Evolutionary conservation across 345 rosid species (phyloP).

Genomic region (Punica granatum): DNA sequence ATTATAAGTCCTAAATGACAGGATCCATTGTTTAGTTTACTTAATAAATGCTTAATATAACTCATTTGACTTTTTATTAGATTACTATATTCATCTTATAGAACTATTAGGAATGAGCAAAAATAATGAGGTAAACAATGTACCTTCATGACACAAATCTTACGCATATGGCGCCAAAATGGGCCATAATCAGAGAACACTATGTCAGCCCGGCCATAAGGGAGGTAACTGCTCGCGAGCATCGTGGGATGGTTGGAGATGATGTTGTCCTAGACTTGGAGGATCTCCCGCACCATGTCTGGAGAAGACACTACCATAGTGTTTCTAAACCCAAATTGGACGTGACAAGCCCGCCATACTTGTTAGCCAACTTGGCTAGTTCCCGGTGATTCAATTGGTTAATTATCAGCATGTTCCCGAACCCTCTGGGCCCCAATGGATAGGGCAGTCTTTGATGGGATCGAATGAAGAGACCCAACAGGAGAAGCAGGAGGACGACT

Average conservation of each 20-base stretch:
- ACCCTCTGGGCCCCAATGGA: constrained; percentile 86
- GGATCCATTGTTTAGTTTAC: too few relatives aligned
- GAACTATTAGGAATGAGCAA: too few relatives aligned
- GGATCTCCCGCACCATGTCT: constrained; percentile 61
- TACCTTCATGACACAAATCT: constrained; percentile 47
- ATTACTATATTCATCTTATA: too few relatives aligned
- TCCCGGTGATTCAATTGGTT: constrained; percentile 92
- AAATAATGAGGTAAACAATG: too few relatives aligned
- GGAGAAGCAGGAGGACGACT: constrained; percentile 27
- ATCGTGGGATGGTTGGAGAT: constrained; percentile 84
- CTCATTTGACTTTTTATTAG: too few relatives aligned
- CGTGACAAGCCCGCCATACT: constrained; percentile 67
- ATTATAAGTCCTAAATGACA: too few relatives aligned
- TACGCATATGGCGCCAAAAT: constrained; percentile 94
- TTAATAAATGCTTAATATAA: too few relatives aligned
- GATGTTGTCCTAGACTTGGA: constrained; percentile 69
- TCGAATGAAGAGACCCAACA: constrained; percentile 25
- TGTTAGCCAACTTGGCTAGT: constrained; percentile 44
- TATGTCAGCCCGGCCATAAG: constrained; percentile 87
- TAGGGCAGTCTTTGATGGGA: constrained; percentile 37
- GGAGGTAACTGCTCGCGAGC: constrained; percentile 63
- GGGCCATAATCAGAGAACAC: constrained; percentile 95
- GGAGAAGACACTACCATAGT: constrained; percentile 61
- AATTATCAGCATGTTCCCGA: constrained; percentile 78
- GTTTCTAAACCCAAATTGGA: constrained; percentile 66